Conservation (phyloP, 257 asterid species). For the Nicotiana paniculata region DNA sequence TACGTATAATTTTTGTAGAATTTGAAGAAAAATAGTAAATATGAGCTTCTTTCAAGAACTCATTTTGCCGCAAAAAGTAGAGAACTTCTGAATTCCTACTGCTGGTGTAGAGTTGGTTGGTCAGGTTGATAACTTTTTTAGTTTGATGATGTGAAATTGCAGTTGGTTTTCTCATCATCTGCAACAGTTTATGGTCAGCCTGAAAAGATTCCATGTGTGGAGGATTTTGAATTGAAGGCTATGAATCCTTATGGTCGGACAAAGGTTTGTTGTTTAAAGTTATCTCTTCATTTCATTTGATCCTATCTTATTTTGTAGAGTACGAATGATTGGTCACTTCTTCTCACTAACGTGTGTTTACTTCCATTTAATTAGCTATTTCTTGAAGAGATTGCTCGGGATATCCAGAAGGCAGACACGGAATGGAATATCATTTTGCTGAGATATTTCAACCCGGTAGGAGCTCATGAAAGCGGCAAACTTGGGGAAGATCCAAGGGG, state of each 20-base stretch:
- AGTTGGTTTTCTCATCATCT: constrained; percentile 96
- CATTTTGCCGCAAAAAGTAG: background rate
- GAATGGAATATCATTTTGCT: constrained; percentile 83
- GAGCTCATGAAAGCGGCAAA: constrained; percentile 87
- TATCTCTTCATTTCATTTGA: background rate
- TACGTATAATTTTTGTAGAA: background rate
- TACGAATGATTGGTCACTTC: background rate
- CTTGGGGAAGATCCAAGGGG: constrained; percentile 97
- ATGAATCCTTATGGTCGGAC: constrained; percentile 98
- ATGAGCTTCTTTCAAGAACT: background rate
- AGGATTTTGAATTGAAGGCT: constrained; percentile 75
- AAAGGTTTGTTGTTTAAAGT: constrained; percentile 36
- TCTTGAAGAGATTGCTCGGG: constrained; percentile 89
- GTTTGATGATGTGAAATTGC: constrained; percentile 9
- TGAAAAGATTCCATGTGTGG: constrained; percentile 72
- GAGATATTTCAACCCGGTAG: constrained; percentile 92
- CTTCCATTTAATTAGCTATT: constrained; percentile 39
- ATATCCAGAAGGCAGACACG: constrained; percentile 59
- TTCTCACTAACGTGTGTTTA: background rate
- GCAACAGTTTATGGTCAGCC: constrained; percentile 99
- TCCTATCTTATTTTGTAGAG: background rate
- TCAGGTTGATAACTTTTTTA: background rate
- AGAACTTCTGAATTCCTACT: background rate
- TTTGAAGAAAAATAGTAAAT: background rate
- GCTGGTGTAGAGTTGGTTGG: background rate